phyloP scores from a whole-genome alignment of 495 filamentous ascomycete species.

The Lindgomyces ingoldianus region DNA sequence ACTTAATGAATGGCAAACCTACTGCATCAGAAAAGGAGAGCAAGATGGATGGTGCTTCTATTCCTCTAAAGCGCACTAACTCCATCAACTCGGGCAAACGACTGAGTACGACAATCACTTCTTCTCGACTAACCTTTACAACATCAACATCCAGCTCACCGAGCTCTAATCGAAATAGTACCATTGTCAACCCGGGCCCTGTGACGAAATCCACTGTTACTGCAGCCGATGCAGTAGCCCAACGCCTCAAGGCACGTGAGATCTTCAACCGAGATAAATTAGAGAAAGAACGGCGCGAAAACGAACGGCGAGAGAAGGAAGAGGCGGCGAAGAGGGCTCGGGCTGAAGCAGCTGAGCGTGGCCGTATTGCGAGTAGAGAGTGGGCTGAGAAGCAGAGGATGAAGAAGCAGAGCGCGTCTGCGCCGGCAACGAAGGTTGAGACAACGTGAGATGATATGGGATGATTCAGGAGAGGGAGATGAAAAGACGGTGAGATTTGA shows the following conservation, averaged over 20 bases:
- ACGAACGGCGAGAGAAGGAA: conserved; percentile 35
- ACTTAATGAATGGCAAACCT: conserved; percentile 37
- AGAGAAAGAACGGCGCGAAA: conserved; percentile 50
- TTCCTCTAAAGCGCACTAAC: background rate
- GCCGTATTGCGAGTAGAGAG: conserved; percentile 61
- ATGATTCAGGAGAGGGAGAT: background rate
- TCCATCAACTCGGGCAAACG: background rate
- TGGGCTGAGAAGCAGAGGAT: conserved; percentile 70
- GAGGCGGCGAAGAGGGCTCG: conserved; percentile 38
- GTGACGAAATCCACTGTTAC: conserved; percentile 49
- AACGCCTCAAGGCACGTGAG: conserved; percentile 59
- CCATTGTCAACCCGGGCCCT: conserved; percentile 39
- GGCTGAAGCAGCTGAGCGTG: conserved; percentile 62
- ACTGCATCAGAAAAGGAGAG: conserved; percentile 10
- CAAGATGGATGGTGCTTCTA: conserved; percentile 6
- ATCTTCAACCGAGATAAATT: conserved; percentile 62
- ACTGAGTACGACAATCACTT: too few species aligned
- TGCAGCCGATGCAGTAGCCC: conserved; percentile 53
- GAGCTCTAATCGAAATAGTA: conserved; percentile 24
- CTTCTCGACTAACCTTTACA: background rate
- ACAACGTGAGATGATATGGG: background rate
- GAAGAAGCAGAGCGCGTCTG: conserved; percentile 30
- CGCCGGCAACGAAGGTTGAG: conserved; percentile 15
- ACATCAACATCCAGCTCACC: conserved; percentile 2
- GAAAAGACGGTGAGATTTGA: background rate